Conservation (phyloP, 192 early-diverging fungal species). For the Globomyces pollinis-pini region DNA sequence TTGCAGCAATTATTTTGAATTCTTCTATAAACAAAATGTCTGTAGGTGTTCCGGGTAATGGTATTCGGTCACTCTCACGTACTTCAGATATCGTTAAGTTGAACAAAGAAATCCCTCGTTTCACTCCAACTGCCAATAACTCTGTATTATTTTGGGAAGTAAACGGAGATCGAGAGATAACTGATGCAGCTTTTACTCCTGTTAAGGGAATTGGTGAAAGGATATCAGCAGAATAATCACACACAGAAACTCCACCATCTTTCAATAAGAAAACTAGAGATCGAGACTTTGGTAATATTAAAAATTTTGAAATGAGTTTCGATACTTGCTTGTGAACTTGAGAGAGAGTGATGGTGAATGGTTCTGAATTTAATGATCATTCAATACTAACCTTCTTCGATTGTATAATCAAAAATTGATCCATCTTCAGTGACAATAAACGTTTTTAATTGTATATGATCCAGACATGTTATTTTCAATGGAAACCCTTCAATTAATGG, state of each 20-base stretch:
- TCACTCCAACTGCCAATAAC: constrained; percentile 7
- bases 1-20: neutral
- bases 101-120: neutral
- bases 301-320: neutral
- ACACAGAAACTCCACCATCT: neutral
- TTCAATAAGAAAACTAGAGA: neutral
- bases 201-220: neutral
- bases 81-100: neutral
- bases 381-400: too few relatives aligned
- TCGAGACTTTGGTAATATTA: neutral
- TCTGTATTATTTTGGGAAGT: neutral
- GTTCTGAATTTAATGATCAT: too few relatives aligned
- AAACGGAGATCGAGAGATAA: constrained; percentile 3
- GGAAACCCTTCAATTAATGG: neutral
- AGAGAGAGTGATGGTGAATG: constrained; percentile 30
- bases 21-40: neutral
- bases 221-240: neutral
- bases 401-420: constrained; percentile 34
- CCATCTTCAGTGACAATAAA: constrained; percentile 32
- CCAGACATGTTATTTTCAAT: constrained; percentile 7
- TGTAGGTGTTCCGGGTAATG: neutral
- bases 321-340: constrained; percentile 20
- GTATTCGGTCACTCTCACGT: neutral
- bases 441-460: constrained; percentile 17
- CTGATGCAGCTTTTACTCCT: neutral